Evolutionary conservation across 2,329 filamentous ascomycete genomes (phyloP).

Genomic region (Acrocalymma vagum): DNA sequence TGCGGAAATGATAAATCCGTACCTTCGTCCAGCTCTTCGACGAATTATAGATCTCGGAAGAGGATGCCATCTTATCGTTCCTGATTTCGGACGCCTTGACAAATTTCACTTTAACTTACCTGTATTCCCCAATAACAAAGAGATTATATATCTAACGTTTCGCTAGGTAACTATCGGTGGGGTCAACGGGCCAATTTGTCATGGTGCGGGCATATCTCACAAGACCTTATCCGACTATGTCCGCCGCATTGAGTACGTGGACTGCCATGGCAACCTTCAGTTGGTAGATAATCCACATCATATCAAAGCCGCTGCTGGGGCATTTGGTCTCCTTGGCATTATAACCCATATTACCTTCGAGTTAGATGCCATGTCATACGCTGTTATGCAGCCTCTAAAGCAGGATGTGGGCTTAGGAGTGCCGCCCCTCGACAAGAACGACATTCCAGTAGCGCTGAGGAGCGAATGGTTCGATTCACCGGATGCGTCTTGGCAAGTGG

Average conservation of each 20-base stretch:
- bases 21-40: no score
- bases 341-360: constrained; percentile 60
- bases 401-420: constrained; percentile 53
- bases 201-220: constrained; percentile 56
- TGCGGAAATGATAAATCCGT: no score
- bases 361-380: constrained; percentile 58
- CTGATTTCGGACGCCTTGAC: background rate
- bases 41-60: no score
- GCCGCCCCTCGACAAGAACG: constrained; percentile 50
- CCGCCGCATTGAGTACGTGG: constrained; percentile 58
- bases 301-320: constrained; percentile 52
- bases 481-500: constrained; percentile 43
- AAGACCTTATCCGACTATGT: constrained; percentile 58
- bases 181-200: constrained; percentile 56
- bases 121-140: background rate
- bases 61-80: no score
- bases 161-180: constrained; percentile 55
- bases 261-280: constrained; percentile 54
- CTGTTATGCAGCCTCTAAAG: constrained; percentile 56
- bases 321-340: constrained; percentile 58
- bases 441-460: constrained; percentile 51
- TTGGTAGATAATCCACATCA: constrained; percentile 49
- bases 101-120: background rate
- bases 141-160: background rate
- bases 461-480: constrained; percentile 30